phyloP scores from a whole-genome alignment of 148 eudicot genomes.

The Nyssa sinensis region DNA sequence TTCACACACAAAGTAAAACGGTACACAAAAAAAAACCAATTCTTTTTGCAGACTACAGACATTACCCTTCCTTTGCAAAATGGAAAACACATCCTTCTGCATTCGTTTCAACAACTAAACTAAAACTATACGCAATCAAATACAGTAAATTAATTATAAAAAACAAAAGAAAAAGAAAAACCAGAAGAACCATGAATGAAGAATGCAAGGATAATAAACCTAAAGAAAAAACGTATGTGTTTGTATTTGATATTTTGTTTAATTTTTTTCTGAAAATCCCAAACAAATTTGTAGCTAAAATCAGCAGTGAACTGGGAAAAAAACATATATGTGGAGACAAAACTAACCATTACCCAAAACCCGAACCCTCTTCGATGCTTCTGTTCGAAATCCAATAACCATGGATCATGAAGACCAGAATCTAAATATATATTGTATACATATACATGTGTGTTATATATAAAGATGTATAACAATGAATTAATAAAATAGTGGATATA shows the following conservation, averaged over 20 bases:
- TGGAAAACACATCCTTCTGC: conserved; percentile 8
- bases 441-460: neutral
- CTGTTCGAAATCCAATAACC: conserved; percentile 36
- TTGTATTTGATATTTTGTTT: neutral
- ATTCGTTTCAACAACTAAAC: conserved; percentile 23
- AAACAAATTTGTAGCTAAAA: conserved; percentile 8
- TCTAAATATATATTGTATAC: neutral
- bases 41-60: conserved; percentile 20
- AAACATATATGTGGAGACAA: conserved; percentile 38
- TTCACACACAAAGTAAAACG: conserved; percentile 36
- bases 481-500: conserved; percentile 30
- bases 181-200: conserved; percentile 11
- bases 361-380: conserved; percentile 40
- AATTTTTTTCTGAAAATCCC: neutral
- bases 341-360: conserved; percentile 25
- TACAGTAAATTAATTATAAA: neutral
- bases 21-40: conserved; percentile 15
- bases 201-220: neutral
- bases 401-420: conserved; percentile 22
- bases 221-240: neutral
- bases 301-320: conserved; percentile 2
- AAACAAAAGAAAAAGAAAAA: neutral
- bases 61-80: conserved; percentile 27
- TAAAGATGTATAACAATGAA: neutral
- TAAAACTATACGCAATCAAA: conserved; percentile 22